These are phyloP conservation scores for Magnaporthales sp. DNA, from an alignment of 2,329 filamentous ascomycete species.

Conservation along the genomic window DNA sequence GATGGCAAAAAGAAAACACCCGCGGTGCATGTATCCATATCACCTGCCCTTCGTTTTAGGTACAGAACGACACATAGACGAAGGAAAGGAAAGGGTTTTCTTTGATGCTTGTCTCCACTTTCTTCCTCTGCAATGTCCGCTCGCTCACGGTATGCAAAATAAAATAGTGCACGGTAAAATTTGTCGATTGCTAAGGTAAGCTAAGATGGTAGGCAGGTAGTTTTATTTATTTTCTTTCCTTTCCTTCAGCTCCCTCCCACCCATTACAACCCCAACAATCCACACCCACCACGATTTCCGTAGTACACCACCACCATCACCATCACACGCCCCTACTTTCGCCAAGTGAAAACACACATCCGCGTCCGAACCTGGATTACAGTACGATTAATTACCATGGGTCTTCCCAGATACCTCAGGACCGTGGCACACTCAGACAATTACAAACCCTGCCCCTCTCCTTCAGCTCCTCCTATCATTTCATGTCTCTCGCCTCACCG, in stretches of 20 bases:
- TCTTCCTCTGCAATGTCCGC: no score
- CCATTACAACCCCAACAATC: not conserved
- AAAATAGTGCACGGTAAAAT: not conserved
- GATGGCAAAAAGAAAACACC: not conserved
- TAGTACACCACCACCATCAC: no score
- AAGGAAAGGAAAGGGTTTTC: not conserved
- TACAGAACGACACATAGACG: not conserved
- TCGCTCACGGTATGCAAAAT: not conserved
- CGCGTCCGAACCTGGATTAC: not conserved
- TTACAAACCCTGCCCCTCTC: slow-evolving; percentile 1
- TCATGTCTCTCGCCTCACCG: not conserved
- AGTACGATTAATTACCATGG: not conserved
- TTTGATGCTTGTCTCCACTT: not conserved
- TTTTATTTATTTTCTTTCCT: not conserved
- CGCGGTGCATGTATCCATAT: not conserved
- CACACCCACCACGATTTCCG: not conserved
- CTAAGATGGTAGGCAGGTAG: not conserved
- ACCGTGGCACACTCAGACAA: not conserved
- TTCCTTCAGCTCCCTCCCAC: not conserved
- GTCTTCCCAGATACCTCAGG: not conserved
- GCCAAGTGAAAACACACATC: not conserved
- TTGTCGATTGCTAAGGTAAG: no score
- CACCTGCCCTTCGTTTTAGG: not conserved
- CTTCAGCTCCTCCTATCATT: slow-evolving; percentile 5
- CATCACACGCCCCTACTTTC: not conserved